These are phyloP conservation scores for Candida loeiensis DNA, from an alignment of 805 yeast species.

Conservation along the genomic window DNA sequence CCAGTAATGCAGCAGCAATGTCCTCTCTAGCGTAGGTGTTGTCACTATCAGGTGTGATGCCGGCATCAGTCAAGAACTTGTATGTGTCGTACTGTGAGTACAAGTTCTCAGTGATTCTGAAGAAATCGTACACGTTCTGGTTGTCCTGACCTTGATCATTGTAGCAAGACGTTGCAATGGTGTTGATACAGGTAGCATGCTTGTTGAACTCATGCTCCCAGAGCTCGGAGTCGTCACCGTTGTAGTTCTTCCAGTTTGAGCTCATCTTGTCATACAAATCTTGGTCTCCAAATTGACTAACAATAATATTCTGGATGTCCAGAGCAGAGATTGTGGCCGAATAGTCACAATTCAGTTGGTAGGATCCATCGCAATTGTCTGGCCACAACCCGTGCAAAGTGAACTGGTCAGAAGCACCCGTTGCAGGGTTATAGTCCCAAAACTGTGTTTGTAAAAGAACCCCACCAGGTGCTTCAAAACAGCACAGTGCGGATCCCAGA, in stretches of 20 bases:
- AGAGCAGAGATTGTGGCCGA: constrained; percentile 52
- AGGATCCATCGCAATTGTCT: constrained; percentile 75
- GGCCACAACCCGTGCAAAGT: constrained; percentile 89
- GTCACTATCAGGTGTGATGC: constrained; percentile 63
- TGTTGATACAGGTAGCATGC: constrained; percentile 87
- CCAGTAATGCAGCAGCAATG: constrained; percentile 48
- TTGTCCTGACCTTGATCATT: constrained; percentile 21
- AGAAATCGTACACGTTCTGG: constrained; percentile 65
- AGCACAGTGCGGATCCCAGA: constrained; percentile 46
- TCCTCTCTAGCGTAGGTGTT: constrained; percentile 54
- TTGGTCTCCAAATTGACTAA: constrained; percentile 37
- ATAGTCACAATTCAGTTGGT: constrained; percentile 9
- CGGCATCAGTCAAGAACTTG: constrained; percentile 57
- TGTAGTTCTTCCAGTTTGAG: constrained; percentile 66
- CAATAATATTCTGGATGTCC: constrained; percentile 38
- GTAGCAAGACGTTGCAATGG: constrained; percentile 72
- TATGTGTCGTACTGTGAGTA: constrained; percentile 62
- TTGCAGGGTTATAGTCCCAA: constrained; percentile 76
- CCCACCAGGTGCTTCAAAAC: constrained; percentile 85
- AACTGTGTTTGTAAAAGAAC: constrained; percentile 80
- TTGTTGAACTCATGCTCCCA: constrained; percentile 94
- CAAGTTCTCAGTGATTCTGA: constrained; percentile 52
- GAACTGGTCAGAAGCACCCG: constrained; percentile 62
- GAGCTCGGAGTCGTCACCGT: constrained; percentile 55
- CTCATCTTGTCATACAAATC: constrained; percentile 57